These are phyloP conservation scores for Jimgerdemannia flammicorona DNA, from an alignment of 192 early-diverging fungal species.

Conservation along the genomic window DNA sequence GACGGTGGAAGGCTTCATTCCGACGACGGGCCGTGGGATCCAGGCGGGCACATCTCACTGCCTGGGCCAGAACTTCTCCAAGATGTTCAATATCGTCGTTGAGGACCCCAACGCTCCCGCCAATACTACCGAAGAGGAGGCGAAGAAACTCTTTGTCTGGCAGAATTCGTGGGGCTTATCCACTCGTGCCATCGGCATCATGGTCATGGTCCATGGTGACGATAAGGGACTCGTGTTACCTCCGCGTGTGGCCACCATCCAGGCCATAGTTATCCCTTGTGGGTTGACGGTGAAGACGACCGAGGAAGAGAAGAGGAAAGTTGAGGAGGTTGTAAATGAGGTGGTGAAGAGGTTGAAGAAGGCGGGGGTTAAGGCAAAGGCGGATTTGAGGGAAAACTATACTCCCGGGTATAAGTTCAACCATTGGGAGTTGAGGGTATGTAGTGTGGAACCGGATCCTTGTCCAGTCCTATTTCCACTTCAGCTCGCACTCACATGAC, in stretches of 20 bases:
- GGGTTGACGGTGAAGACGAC: slow-evolving; percentile 89
- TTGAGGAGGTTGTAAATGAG: slow-evolving; percentile 70
- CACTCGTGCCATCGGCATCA: slow-evolving; percentile 96
- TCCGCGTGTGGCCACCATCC: slow-evolving; percentile 84
- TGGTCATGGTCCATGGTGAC: slow-evolving; percentile 99
- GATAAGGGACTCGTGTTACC: slow-evolving; percentile 98
- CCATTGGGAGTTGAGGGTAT: slow-evolving; percentile 92
- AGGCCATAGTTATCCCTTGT: slow-evolving; percentile 91
- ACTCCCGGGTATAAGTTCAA: slow-evolving; percentile 98
- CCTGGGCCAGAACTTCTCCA: slow-evolving; percentile 99
- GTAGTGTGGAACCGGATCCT: not conserved
- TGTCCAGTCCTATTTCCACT: slow-evolving; percentile 7
- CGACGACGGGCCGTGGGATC: slow-evolving; percentile 95
- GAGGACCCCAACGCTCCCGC: slow-evolving; percentile 74
- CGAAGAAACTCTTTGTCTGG: slow-evolving; percentile 82
- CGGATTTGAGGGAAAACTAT: slow-evolving; percentile 80
- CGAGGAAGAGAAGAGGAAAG: slow-evolving; percentile 61
- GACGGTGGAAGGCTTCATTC: slow-evolving; percentile 96
- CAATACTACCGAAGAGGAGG: slow-evolving; percentile 48
- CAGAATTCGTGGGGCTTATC: slow-evolving; percentile 99
- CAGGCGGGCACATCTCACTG: slow-evolving; percentile 99
- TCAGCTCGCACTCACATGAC: not conserved
- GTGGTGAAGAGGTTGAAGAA: slow-evolving; percentile 63
- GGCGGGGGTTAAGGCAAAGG: slow-evolving; percentile 73
- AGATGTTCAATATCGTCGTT: slow-evolving; percentile 96